Evolutionary conservation across 371 early-diverging fungal genomes (phyloP).

Genomic region (Smittium mucronatum): DNA sequence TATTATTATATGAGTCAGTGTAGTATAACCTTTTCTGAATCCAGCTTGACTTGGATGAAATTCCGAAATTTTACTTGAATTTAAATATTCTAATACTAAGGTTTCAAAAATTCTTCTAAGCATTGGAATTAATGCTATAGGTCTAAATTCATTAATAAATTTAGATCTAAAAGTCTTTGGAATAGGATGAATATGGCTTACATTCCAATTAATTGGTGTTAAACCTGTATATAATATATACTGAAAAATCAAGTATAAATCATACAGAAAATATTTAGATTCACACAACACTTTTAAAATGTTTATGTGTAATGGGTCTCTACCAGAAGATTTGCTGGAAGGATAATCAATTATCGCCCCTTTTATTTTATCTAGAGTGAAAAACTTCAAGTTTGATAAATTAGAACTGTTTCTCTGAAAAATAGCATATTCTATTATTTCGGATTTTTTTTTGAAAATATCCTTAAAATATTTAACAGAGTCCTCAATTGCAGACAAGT

Average conservation of each 20-base stretch:
- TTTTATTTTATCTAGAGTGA: not conserved
- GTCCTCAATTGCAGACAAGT: not conserved
- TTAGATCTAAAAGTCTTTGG: not conserved
- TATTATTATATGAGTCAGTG: conserved; percentile 3
- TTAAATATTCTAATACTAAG: not conserved
- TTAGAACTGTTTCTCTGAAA: not conserved
- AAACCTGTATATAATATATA: not conserved
- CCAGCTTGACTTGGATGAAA: conserved; percentile 1
- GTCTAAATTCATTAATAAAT: conserved; percentile 8
- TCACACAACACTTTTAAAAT: not conserved
- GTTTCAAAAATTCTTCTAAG: conserved; percentile 6
- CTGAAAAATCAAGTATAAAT: not conserved
- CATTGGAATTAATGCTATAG: conserved; percentile 3
- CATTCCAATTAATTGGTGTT: conserved; percentile 2
- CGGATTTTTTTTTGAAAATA: not conserved
- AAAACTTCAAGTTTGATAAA: not conserved
- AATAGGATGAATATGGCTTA: not conserved
- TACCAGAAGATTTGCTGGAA: not conserved
- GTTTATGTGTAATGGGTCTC: conserved; percentile 1
- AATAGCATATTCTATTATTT: not conserved
- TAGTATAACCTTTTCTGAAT: not conserved
- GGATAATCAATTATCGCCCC: not conserved
- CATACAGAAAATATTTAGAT: not conserved
- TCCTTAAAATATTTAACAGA: not conserved
- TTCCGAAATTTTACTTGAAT: not conserved